Conservation (phyloP, 2,329 filamentous ascomycete genomes). For the Talaromyces amestolkiae region DNA sequence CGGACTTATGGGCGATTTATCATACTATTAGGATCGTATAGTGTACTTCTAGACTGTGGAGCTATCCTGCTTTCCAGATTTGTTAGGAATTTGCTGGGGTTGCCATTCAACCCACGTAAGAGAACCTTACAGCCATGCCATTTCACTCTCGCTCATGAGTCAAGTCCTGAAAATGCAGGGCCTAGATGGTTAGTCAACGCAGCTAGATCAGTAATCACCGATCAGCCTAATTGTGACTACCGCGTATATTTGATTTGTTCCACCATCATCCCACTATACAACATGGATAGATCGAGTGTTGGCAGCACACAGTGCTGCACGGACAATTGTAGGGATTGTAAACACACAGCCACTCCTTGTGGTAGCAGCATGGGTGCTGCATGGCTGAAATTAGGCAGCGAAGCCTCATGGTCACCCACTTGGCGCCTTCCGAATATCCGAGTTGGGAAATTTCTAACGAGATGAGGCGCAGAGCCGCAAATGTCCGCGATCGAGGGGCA, state of each 20-base stretch:
- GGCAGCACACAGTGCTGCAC: background rate
- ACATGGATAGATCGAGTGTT: background rate
- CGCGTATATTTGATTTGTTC: background rate
- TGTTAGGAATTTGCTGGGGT: too few relatives aligned
- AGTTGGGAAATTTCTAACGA: constrained; percentile 14
- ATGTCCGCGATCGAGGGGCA: background rate
- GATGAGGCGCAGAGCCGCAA: background rate
- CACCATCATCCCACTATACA: background rate
- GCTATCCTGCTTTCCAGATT: background rate
- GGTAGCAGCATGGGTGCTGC: background rate
- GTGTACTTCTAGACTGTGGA: background rate
- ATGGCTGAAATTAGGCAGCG: background rate
- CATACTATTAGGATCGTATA: background rate
- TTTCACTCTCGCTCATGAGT: background rate
- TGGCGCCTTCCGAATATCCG: background rate
- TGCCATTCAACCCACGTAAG: too few relatives aligned
- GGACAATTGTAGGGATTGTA: background rate
- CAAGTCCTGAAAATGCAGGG: background rate
- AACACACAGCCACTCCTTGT: background rate
- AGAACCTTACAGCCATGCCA: background rate
- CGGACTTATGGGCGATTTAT: background rate
- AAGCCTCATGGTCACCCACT: constrained; percentile 1
- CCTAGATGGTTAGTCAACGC: background rate
- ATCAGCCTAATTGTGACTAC: background rate
- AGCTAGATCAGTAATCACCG: background rate